Evolutionary conservation across 768 basidiomycete genomes (phyloP).

Genomic region (Leccinum arenicola): DNA sequence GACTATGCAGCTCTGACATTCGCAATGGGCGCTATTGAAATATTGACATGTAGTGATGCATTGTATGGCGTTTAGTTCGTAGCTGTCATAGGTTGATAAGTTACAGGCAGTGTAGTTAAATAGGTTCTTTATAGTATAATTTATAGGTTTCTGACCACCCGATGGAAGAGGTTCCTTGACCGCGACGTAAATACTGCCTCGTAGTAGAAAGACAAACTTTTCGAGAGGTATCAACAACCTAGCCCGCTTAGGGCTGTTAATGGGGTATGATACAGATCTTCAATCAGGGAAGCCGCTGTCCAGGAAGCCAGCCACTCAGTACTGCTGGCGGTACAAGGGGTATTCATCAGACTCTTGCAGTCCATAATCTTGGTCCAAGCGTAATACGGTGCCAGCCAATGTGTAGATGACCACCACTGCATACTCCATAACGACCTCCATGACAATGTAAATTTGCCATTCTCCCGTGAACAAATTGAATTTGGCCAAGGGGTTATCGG

Average conservation of each 20-base stretch:
- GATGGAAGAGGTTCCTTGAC: not conserved
- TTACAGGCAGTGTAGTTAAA: not conserved
- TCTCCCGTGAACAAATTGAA: slow-evolving; percentile 57
- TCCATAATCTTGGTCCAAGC: slow-evolving; percentile 32
- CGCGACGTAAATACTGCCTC: not conserved
- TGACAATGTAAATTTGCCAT: slow-evolving; percentile 56
- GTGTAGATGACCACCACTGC: slow-evolving; percentile 44
- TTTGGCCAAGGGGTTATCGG: slow-evolving; percentile 39
- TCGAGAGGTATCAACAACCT: not conserved
- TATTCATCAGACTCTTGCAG: slow-evolving; percentile 25
- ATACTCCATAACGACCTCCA: slow-evolving; percentile 63
- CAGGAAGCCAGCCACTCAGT: slow-evolving; percentile 11
- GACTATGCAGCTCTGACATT: slow-evolving; percentile 73
- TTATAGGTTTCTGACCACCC: not conserved
- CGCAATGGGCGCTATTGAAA: not conserved
- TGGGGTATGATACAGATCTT: not conserved
- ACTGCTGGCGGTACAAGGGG: slow-evolving; percentile 35
- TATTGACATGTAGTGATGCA: not conserved
- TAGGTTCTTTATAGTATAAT: not conserved
- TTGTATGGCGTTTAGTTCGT: not conserved
- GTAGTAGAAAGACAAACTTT: not conserved
- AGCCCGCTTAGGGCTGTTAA: not conserved
- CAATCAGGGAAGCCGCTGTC: not conserved
- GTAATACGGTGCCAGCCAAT: slow-evolving; percentile 27
- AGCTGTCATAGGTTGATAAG: not conserved